A percentile compares a stretch with the other conserved stretches of the same genome.
Conservation (phyloP, 140 eudicot genomes). For the Anethum foeniculum region DNA sequence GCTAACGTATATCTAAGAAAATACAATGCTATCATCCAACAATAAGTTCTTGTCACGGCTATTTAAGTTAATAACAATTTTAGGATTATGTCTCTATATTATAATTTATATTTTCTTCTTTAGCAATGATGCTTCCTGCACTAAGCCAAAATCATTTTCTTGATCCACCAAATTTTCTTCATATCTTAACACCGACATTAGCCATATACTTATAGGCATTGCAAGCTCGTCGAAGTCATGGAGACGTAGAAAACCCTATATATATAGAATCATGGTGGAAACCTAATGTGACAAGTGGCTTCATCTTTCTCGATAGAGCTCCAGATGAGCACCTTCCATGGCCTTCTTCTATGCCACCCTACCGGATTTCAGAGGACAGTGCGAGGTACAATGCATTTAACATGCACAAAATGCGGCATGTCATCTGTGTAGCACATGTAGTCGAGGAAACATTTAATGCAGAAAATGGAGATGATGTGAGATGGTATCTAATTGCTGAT, state of each 20-base stretch:
- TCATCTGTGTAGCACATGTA: constrained; percentile 6
- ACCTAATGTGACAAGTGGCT: constrained; percentile 24
- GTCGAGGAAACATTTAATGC: constrained; percentile 11
- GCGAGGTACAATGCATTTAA: background rate
- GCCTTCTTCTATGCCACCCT: constrained; percentile 21
- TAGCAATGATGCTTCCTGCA: too few relatives aligned
- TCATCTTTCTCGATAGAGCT: constrained; percentile 17
- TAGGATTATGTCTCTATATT: background rate
- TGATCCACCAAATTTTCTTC: background rate
- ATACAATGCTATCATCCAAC: background rate
- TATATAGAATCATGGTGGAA: constrained; percentile 46
- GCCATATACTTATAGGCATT: constrained; percentile 29
- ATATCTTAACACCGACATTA: constrained; percentile 10
- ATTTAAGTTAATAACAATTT: background rate
- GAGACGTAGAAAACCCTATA: constrained; percentile 23
- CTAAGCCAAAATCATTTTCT: background rate
- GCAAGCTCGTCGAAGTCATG: constrained; percentile 22
- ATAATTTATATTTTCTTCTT: background rate
- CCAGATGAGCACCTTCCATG: constrained; percentile 19
- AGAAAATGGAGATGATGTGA: constrained; percentile 19
- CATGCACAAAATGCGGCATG: background rate
- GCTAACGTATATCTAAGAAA: background rate
- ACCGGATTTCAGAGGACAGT: constrained; percentile 15
- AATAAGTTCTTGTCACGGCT: background rate
- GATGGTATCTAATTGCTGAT: constrained; percentile 66